Evolutionary conservation across 2,329 filamentous ascomycete genomes (phyloP), one percentile per base, ranked within the genome.

Genomic region (Clonostachys byssicola): DNA sequence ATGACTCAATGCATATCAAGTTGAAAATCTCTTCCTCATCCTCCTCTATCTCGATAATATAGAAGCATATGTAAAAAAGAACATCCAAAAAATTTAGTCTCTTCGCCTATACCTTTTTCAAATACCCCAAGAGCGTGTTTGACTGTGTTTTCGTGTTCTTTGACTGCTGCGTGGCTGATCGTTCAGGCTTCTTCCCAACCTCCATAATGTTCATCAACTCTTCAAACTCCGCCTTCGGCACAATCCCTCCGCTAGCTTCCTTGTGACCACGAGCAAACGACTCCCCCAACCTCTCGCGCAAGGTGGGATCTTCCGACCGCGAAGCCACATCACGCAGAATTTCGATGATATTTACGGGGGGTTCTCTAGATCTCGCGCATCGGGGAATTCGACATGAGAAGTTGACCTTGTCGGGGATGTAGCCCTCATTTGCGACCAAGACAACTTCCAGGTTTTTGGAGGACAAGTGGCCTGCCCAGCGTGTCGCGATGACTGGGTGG

Each of bases 211-310:
- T 63, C 69, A 84, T 79, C 13, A 88, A 61, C 57, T 86, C 83
- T 50, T 86, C 82, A 59, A 87, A 88, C 49, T 84, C 81, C 2
- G 70, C 73, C 12, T 64, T 71, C 0, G 72, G 71, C 0, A 88
- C 78, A 42, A 85, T 81, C 0, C 84, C 85, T 2, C 84, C 84
- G 43, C 79, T 84, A 1, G 83, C 84, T 56, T 86, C 82, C 50
- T 82, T 85, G 52, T 88, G 84, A 0, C 85, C 84, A 45, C 77
- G 71, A 1, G 83, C 84, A 56, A 87, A 88, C 23, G 74, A 81
- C 43, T 82, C 75, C 0, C 84, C 83, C 12, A 86, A 56, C 13
- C 81, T 63, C 46, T 76, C 67, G 5, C 63, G 56, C 47, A 71
- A 51, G 5, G 63, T 70, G 34, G 62, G 56, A 34, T 68, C 65